Conservation (phyloP, 768 basidiomycete genomes). For the Myochromella boudieri region DNA sequence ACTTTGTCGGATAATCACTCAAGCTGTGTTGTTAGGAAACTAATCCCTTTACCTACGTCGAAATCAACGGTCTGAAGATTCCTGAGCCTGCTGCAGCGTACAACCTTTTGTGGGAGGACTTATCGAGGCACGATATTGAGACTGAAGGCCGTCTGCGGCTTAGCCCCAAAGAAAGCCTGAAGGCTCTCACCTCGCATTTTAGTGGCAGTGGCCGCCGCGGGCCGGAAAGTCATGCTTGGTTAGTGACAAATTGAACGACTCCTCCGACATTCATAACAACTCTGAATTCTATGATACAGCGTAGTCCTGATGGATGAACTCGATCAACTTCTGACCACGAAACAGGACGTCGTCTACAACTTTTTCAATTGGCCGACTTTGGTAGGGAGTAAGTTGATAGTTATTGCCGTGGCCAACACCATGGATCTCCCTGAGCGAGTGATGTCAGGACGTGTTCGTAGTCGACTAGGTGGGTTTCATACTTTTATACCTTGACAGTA, state of each 20-base stretch:
- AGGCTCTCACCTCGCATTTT: slow-evolving; percentile 77
- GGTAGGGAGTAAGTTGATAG: slow-evolving; percentile 83
- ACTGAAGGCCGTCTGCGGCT: slow-evolving; percentile 64
- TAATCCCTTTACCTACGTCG: slow-evolving; percentile 93
- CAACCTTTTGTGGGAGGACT: slow-evolving; percentile 86
- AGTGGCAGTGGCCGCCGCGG: slow-evolving; percentile 56
- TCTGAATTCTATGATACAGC: slow-evolving; percentile 39
- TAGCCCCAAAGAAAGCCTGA: slow-evolving; percentile 80
- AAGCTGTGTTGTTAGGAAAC: slow-evolving; percentile 61
- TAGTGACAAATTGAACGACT: no score
- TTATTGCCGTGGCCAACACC: slow-evolving; percentile 96
- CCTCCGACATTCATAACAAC: slow-evolving; percentile 1
- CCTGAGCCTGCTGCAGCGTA: slow-evolving; percentile 94
- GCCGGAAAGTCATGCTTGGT: slow-evolving; percentile 90
- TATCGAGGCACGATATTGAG: slow-evolving; percentile 75
- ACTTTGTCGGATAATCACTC: background rate
- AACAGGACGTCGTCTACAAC: slow-evolving; percentile 98
- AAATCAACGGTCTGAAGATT: slow-evolving; percentile 94
- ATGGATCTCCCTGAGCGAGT: slow-evolving; percentile 97
- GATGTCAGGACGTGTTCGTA: slow-evolving; percentile 89
- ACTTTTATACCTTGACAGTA: background rate
- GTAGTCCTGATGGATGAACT: slow-evolving; percentile 98
- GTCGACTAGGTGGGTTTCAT: slow-evolving; percentile 68
- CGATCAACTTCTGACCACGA: slow-evolving; percentile 92
- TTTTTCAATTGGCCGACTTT: slow-evolving; percentile 99